Evolutionary conservation across 768 basidiomycete species (phyloP), one percentile per base, ranked within the genome.

Genomic region (Lentinula guzmanii): DNA sequence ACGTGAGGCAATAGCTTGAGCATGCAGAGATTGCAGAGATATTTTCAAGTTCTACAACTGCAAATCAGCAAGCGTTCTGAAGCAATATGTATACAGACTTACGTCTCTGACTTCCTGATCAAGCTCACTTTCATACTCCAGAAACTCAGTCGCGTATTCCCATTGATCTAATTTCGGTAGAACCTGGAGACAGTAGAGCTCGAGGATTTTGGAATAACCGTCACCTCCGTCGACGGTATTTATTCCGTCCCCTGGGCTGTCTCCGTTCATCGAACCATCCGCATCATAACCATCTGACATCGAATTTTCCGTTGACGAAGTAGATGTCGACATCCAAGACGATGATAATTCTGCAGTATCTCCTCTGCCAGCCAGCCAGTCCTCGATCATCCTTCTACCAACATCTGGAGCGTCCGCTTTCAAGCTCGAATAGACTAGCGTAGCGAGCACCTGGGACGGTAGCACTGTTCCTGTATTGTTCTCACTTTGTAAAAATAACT

Each of bases 81-180:
- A 28, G 24, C 58, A 61, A 45, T 60, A 43, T 37, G 50, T 21
- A 5, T 66, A 13, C 16, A 10, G 8, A 71, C 76, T 58, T 68
- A 91, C 91, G 76, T 81, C 76, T 72, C 83, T 78, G 54, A 71
- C 75, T 18, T 77, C 73, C 1, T 69, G 65, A 16, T 79, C 65
- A 31, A 93, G 75, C 67, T 93, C 89, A 28, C 76, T 76, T 68
- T 93, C 91, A 65, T 89, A 89, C 43, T 82, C 76, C 61, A 94
- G 68, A 68, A 92, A 93, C 64, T 91, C 90, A 56, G 76, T 79
- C 15, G 87, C 89, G 66, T 91, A 91, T 18, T 86, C 85, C 91
- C 91, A 93, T 67, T 91, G 86, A 52, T 82, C 83, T 31, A 93
- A 70, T 52, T 83, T 82, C 0, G 91, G 89, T 39, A 94, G 72